Base-by-base conservation (phyloP, 306 rosid species). In the Quillaja saponaria region DNA sequence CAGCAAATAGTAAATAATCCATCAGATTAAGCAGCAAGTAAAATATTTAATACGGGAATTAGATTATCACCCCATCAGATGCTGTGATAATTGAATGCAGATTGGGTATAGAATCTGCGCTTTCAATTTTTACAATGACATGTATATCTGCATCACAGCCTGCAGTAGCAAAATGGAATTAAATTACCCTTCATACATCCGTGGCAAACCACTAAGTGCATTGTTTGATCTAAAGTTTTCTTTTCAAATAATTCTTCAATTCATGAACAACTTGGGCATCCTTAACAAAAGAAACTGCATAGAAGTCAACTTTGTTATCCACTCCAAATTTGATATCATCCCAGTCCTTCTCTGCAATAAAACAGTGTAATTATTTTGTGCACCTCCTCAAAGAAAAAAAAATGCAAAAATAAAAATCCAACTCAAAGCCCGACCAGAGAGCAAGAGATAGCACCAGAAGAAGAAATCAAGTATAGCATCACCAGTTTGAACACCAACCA, bases 211-310 rank as follows among this genome's bases (percentile, higher is more conserved):
- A 68, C 54, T 33, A 13, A 20, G 45, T 21, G 65, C 18, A 40
- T 54, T 35, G 21, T 40, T 20, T 34, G 34, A 44, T 44, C 41
- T 0, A 0, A 39, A 17, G 39, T 20, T 68, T 87, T 89, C 99
- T 83, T 74, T 78, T 76, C 71, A 92, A 85, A 87, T 92, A 92
- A 31, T 81, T 85, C 84, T 89, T 92, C 91, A 92, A 63, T 67
- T 92, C 90, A 37, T 89, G 90, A 67, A 89, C 99, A 0, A 92
- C 97, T 81, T 92, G 83, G 10, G 94, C 99, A 78, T 85, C 95
- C 85, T 92, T 92, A 54, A 92, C 99, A 71, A 92, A 92, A 14
- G 99, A 92, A 67, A 92, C 99, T n/a, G 99, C 99, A 78, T 92
- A 92, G 71, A 92, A 92, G 68, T 92, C 99, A 72, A 92, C 96